Conservation (phyloP, 2,329 filamentous ascomycete genomes). For the Paecilomyces sp. region DNA sequence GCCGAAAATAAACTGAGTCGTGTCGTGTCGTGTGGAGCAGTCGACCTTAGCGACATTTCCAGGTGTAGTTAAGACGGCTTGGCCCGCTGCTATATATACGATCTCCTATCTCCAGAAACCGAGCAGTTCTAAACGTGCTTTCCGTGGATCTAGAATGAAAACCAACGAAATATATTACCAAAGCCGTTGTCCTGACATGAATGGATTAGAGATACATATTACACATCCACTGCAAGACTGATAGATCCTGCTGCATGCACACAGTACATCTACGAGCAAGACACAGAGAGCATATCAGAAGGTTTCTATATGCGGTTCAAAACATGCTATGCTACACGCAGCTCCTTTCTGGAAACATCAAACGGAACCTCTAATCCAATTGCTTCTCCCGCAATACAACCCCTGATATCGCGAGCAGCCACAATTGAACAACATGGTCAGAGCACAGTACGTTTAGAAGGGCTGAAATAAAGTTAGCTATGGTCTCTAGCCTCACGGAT, state of each 20-base stretch:
- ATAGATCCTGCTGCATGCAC: not conserved
- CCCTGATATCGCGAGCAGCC: not conserved
- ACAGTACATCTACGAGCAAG: conserved; percentile 7
- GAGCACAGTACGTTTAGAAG: conserved; percentile 23
- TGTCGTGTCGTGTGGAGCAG: no score
- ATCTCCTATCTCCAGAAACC: not conserved
- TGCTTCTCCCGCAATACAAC: not conserved
- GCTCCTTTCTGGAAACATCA: not conserved
- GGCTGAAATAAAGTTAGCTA: conserved; percentile 21
- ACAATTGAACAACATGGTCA: not conserved
- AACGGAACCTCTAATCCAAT: not conserved
- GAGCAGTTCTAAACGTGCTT: not conserved
- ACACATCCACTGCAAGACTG: not conserved
- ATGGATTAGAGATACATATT: not conserved
- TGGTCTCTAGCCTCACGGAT: not conserved
- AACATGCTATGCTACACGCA: conserved; percentile 16
- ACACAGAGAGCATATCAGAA: not conserved
- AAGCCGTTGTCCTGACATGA: no score
- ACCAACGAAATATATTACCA: not conserved
- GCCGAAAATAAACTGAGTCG: not conserved
- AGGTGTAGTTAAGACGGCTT: not conserved
- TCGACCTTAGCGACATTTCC: not conserved
- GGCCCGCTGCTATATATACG: not conserved
- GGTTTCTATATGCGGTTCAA: conserved; percentile 30
- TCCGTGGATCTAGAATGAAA: not conserved